phyloP scores from a whole-genome alignment of 1,284 basidiomycete genomes.

The Wallemia mellicola region DNA sequence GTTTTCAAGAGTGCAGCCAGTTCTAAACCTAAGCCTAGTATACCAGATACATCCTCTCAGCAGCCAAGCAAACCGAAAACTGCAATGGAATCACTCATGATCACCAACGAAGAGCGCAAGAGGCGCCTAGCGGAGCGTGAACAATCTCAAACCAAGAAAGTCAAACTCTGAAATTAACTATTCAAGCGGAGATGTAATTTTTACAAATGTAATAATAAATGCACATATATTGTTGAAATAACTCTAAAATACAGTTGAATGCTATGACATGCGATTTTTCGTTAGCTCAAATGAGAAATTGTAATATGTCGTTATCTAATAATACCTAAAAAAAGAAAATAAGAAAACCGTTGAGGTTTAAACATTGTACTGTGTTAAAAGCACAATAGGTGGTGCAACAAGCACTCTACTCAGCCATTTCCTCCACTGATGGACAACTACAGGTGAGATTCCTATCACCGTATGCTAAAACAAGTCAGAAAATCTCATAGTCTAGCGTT shows the following conservation, averaged over 20 bases:
- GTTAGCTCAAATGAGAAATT: no score
- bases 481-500: neutral
- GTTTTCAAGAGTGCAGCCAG: slow-evolving; percentile 9
- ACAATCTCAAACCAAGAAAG: slow-evolving; percentile 2
- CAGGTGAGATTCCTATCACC: slow-evolving; percentile 15
- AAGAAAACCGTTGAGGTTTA: neutral
- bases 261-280: neutral
- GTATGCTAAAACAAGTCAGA: slow-evolving; percentile 17
- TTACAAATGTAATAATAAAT: neutral
- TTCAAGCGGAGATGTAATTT: no score
- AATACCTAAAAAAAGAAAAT: neutral
- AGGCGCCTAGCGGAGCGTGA: slow-evolving; percentile 26
- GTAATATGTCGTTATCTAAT: no score
- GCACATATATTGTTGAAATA: neutral
- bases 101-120: slow-evolving; percentile 63
- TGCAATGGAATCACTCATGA: slow-evolving; percentile 52
- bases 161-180: no score
- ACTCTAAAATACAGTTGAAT: neutral
- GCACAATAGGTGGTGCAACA: no score
- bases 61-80: slow-evolving; percentile 24
- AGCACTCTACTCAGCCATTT: neutral
- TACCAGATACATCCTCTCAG: slow-evolving; percentile 19
- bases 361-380: neutral
- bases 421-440: neutral
- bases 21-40: slow-evolving; percentile 7